Evolutionary conservation across 306 rosid genomes (phyloP), one percentile per base, ranked within the genome.

Genomic region (Sesbania bispinosa): DNA sequence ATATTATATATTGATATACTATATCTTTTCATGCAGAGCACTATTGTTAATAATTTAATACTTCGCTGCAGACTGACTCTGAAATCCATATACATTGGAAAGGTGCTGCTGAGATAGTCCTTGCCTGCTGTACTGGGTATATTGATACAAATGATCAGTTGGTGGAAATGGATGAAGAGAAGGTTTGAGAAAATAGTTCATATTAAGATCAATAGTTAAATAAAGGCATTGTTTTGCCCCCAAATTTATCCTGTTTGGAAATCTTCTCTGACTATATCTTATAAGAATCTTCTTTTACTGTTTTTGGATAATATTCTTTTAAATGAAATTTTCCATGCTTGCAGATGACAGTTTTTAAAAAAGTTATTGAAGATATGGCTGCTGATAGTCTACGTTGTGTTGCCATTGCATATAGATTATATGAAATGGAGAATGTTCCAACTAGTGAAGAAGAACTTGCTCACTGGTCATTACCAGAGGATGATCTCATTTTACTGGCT

Each of bases 91-190:
- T 93, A 79, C 96, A 93, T 73, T 93, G 98, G 98, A 93, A 93
- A 82, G 98, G 98, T 74, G 98, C 98, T 55, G 98, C 98, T 52
- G 98, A 93, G 77, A 77, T 93, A 63, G 83, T 93, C 8, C 79
- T 93, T 35, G 86, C 81, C 45, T 77, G 82, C 3, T 93, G 98
- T 69, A 77, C 91, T 0, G 10, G 33, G 21, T 88, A 83, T 71
- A 23, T 88, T 21, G 91, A 86, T 79, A 69, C 52, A 11, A 43
- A 82, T 65, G 84, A 67, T 71, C 82, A 81, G 5, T 42, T 42
- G 35, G 83, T 72, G 38, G 20, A 74, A 43, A 74, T 93, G 96
- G 90, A 84, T 74, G 77, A 92, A 39, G 88, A 83, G 32, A 82
- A 90, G 96, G 98, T 93, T 57, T 39, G 70, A 46, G 36, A 69